phyloP scores from a whole-genome alignment of 768 basidiomycete species.

The Boletus pseudo-olivaceus region DNA sequence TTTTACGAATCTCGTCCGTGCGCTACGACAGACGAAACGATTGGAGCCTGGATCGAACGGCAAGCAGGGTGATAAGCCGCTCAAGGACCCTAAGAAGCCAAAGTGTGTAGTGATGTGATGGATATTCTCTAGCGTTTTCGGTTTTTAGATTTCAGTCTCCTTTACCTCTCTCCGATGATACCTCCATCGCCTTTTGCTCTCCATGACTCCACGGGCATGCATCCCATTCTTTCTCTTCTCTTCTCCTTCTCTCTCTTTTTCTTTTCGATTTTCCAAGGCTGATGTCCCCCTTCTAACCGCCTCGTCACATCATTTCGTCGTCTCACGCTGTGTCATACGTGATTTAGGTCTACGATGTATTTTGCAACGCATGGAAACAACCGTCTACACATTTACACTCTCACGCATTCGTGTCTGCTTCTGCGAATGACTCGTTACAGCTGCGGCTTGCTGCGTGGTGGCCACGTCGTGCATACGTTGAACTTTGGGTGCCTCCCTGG shows the following conservation, averaged over 20 bases:
- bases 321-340: constrained; percentile 39
- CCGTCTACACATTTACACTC: constrained; percentile 14
- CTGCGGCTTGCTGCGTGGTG: constrained; percentile 9
- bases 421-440: constrained; percentile 2
- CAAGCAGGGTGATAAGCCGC: constrained; percentile 38
- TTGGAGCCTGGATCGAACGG: constrained; percentile 43
- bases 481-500: neutral
- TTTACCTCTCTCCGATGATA: constrained; percentile 81
- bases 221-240: constrained; percentile 16
- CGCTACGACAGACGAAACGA: constrained; percentile 66
- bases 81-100: constrained; percentile 45
- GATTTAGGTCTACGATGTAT: constrained; percentile 39
- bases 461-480: constrained; percentile 22
- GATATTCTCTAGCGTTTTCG: constrained; percentile 56
- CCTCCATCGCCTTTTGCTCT: constrained; percentile 45
- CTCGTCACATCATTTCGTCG: constrained; percentile 31
- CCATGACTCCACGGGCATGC: constrained; percentile 25
- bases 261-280: constrained; percentile 30
- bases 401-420: constrained; percentile 1
- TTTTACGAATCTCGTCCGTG: constrained; percentile 84
- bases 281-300: constrained; percentile 29
- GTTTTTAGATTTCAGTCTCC: constrained; percentile 62
- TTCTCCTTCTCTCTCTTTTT: constrained; percentile 22
- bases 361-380: constrained; percentile 36
- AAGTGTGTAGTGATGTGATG: constrained; percentile 82